Evolutionary conservation across 208 protist genomes (phyloP).

Genomic region (Leishmania amazonensis): DNA sequence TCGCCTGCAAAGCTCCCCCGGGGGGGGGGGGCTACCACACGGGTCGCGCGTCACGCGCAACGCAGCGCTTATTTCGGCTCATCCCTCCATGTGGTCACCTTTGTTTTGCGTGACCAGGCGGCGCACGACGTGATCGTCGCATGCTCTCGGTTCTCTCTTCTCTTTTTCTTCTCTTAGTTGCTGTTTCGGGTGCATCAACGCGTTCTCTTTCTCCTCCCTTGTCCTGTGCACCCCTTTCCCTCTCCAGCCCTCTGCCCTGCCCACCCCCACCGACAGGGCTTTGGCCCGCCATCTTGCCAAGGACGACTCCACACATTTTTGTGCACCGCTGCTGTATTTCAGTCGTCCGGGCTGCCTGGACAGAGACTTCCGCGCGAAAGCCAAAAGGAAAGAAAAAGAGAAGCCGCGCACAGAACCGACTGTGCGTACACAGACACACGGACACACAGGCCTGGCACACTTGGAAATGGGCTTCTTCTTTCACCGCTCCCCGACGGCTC

Average conservation of each 20-base stretch:
- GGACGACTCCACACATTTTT: not conserved
- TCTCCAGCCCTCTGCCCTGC: too few species aligned
- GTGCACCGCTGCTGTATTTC: not conserved
- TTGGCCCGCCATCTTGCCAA: not conserved
- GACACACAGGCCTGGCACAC: not conserved
- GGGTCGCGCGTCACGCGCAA: not conserved
- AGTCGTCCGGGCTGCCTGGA: not conserved
- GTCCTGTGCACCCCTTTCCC: not conserved
- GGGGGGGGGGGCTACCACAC: not conserved
- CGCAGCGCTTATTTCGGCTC: not conserved
- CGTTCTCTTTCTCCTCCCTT: not conserved
- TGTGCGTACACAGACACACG: slow-evolving; percentile 1
- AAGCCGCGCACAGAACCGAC: not conserved
- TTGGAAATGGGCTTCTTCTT: slow-evolving; percentile 37
- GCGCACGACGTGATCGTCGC: not conserved
- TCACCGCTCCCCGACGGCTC: slow-evolving; percentile 18
- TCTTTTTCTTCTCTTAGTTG: too few species aligned
- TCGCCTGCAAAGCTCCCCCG: not conserved
- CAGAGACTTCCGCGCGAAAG: not conserved
- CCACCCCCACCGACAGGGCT: not conserved
- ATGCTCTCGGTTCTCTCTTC: not conserved
- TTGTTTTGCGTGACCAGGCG: not conserved
- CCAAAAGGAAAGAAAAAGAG: not conserved
- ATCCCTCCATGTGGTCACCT: not conserved
- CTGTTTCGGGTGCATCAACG: not conserved